Evolutionary conservation across 768 basidiomycete genomes (phyloP).

Genomic region (Tremella fuciformis): DNA sequence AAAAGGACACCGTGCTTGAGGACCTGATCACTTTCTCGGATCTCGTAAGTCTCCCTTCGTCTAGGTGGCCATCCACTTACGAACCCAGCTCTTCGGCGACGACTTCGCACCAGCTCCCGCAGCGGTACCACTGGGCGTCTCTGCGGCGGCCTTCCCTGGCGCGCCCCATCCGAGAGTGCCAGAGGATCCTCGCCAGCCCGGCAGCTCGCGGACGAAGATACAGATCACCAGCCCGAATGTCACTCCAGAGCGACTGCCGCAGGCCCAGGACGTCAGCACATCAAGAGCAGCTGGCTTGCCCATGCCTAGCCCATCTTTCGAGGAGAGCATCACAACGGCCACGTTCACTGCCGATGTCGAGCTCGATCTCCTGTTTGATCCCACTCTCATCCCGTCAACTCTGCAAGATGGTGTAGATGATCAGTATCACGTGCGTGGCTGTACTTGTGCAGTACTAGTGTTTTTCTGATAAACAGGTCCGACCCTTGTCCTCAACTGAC

Average conservation of each 20-base stretch:
- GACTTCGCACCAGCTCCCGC: conserved; percentile 27
- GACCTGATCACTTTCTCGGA: conserved; percentile 72
- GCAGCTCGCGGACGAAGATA: conserved; percentile 36
- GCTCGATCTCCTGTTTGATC: conserved; percentile 75
- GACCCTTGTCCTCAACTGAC: conserved; percentile 87
- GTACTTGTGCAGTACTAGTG: conserved; percentile 57
- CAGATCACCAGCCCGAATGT: conserved; percentile 19
- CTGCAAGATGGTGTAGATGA: conserved; percentile 62
- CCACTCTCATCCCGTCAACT: conserved; percentile 66
- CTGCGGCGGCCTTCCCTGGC: background rate
- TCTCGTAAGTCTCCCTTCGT: conserved; percentile 53
- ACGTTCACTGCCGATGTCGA: conserved; percentile 61
- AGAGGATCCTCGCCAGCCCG: conserved; percentile 19
- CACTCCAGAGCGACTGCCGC: background rate
- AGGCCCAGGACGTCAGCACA: background rate
- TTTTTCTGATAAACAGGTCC: conserved; percentile 47
- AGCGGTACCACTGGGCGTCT: conserved; percentile 26
- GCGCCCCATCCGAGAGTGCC: conserved; percentile 30
- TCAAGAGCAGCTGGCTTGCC: background rate
- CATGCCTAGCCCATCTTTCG: background rate
- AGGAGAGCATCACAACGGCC: background rate
- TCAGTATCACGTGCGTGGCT: conserved; percentile 66
- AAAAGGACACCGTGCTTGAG: conserved; percentile 78
- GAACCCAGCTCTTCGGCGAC: conserved; percentile 34
- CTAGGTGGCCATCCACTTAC: background rate